These are phyloP conservation scores for Triadica sebifera DNA, from an alignment of 345 rosid species.

Conservation along the genomic window DNA sequence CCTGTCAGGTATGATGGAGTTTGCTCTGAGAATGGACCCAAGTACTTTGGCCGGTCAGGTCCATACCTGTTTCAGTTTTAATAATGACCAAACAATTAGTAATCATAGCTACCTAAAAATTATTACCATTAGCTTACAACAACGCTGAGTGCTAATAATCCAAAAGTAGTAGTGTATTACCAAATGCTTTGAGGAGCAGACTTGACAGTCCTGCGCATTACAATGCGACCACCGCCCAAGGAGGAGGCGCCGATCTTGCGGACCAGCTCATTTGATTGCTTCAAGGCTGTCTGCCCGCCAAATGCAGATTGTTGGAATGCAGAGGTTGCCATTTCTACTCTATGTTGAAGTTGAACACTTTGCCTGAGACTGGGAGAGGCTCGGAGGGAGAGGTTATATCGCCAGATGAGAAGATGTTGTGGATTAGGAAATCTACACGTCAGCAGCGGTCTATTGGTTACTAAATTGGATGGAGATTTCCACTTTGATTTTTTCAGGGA, in stretches of 20 bases:
- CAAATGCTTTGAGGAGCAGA: conserved; percentile 84
- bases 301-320: conserved; percentile 82
- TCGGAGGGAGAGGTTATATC: conserved; percentile 27
- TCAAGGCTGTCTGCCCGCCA: conserved; percentile 70
- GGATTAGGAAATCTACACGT: conserved; percentile 55
- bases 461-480: conserved; percentile 40
- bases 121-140: too few relatives aligned
- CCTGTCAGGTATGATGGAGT: too few relatives aligned
- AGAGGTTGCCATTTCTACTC: conserved; percentile 65
- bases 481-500: conserved; percentile 27
- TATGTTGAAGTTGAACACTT: too few relatives aligned
- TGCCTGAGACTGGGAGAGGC: too few relatives aligned
- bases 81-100: too few relatives aligned
- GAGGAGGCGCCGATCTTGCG: conserved; percentile 52
- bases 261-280: conserved; percentile 64
- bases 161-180: conserved; percentile 22
- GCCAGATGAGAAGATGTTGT: conserved; percentile 23
- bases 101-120: too few relatives aligned
- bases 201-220: conserved; percentile 83
- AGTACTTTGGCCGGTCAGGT: too few relatives aligned
- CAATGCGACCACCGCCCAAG: conserved; percentile 57
- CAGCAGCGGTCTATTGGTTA: conserved; percentile 46
- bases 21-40: too few relatives aligned
- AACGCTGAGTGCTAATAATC: too few relatives aligned
- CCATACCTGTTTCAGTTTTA: too few relatives aligned